These are phyloP conservation scores for Ascochyta viciae-villosae DNA, from an alignment of 2,329 filamentous ascomycete genomes.

Conservation along the genomic window DNA sequence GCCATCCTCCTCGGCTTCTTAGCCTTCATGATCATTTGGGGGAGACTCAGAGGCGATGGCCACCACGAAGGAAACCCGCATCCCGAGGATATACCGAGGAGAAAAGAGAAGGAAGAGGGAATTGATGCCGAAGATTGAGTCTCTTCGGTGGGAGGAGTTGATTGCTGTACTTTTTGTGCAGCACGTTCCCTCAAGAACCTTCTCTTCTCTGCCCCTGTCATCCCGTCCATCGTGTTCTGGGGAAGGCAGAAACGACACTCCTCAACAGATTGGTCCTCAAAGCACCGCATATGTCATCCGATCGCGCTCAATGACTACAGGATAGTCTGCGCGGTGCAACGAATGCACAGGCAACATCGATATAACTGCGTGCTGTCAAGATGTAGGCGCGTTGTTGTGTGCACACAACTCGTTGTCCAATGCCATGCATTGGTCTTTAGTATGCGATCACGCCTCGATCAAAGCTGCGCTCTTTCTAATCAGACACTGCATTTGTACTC, in stretches of 20 bases:
- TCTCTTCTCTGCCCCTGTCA: neutral
- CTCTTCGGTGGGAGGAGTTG: neutral
- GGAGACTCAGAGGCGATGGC: conserved; percentile 31
- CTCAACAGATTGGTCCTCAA: too few relatives aligned
- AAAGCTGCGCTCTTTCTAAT: too few relatives aligned
- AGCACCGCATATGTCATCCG: too few relatives aligned
- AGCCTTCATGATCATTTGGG: conserved; percentile 36
- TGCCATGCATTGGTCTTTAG: too few relatives aligned
- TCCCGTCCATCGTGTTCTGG: neutral
- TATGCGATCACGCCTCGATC: too few relatives aligned
- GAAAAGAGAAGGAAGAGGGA: conserved; percentile 18
- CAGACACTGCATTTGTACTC: too few relatives aligned
- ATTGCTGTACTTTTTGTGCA: neutral
- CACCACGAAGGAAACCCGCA: conserved; percentile 49
- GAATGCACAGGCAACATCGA: too few relatives aligned
- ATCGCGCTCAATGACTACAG: too few relatives aligned
- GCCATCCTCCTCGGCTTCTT: conserved; percentile 43
- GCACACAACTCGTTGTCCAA: too few relatives aligned
- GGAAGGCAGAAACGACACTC: neutral
- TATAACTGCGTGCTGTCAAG: too few relatives aligned
- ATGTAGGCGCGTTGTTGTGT: too few relatives aligned
- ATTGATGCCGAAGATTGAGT: neutral
- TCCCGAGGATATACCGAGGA: conserved; percentile 38
- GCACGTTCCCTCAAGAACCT: neutral
- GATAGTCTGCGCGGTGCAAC: too few relatives aligned